Percentiles rank a stretch among this genome's conserved stretches.
These are phyloP conservation scores for Dendrobium nobile DNA, from an alignment of 106 monocot species.

Conservation along the genomic window DNA sequence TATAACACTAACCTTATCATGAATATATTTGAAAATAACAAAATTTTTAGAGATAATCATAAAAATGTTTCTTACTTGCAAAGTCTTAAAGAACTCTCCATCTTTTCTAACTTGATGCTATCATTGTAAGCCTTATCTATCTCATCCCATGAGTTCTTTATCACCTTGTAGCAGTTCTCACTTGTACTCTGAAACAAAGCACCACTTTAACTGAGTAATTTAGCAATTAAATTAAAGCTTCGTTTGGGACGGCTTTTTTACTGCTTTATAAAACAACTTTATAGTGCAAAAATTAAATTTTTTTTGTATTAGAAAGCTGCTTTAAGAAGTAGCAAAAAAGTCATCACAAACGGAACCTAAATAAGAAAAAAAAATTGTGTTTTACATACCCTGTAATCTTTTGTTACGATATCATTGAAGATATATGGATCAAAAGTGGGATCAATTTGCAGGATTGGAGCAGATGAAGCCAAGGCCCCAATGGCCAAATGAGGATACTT, in stretches of 20 bases:
- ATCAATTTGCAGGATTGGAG: slow-evolving; percentile 93
- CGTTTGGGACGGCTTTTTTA: too few relatives aligned
- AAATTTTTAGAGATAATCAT: not conserved
- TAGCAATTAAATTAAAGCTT: not conserved
- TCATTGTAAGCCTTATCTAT: slow-evolving; percentile 1
- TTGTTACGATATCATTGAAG: slow-evolving; percentile 34
- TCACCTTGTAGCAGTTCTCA: slow-evolving; percentile 34
- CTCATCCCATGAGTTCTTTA: slow-evolving; percentile 42
- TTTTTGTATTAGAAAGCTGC: too few relatives aligned
- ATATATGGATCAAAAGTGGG: slow-evolving; percentile 13
- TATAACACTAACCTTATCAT: too few relatives aligned
- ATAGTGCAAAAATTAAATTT: too few relatives aligned
- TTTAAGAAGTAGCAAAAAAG: too few relatives aligned
- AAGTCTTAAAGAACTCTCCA: slow-evolving; percentile 22
- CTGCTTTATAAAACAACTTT: too few relatives aligned
- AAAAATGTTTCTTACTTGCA: slow-evolving; percentile 30
- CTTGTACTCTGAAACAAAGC: slow-evolving; percentile 27
- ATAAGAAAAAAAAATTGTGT: not conserved
- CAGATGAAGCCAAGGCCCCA: slow-evolving; percentile 88
- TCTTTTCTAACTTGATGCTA: slow-evolving; percentile 8
- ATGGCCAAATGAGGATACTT: slow-evolving; percentile 87
- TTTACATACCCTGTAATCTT: slow-evolving; percentile 30
- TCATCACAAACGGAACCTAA: too few relatives aligned
- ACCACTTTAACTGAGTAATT: not conserved
- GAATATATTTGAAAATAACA: too few relatives aligned